A percentile compares a stretch with the other conserved stretches of the same genome.
Conservation (phyloP, 441 rosid genomes). For the Mallotus repandus region DNA sequence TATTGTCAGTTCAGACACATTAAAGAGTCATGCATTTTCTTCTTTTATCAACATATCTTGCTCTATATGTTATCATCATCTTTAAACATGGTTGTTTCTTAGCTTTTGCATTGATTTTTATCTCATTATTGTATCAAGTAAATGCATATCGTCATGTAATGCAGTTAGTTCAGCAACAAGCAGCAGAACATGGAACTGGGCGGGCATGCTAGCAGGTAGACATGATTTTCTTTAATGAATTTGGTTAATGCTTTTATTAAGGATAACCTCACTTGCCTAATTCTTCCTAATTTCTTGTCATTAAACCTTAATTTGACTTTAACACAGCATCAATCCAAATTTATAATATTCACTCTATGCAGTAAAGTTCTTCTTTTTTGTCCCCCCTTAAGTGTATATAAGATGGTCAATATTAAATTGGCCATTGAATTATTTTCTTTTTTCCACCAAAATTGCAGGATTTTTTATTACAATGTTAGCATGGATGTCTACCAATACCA, state of each 20-base stretch:
- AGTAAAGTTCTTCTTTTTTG: too few relatives aligned
- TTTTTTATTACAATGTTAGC: constrained; percentile 3
- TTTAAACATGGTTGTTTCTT: too few relatives aligned
- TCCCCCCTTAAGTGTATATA: too few relatives aligned
- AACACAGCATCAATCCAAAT: too few relatives aligned
- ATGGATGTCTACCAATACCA: constrained; percentile 13
- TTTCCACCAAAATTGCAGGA: constrained; percentile 15
- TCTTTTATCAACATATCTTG: not conserved
- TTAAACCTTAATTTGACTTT: too few relatives aligned
- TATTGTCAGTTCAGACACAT: too few relatives aligned
- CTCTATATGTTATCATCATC: not conserved
- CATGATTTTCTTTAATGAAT: not conserved
- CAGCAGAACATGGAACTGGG: constrained; percentile 9
- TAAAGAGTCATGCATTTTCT: too few relatives aligned
- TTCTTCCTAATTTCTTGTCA: too few relatives aligned
- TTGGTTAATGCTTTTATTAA: too few relatives aligned
- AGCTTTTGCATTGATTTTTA: not conserved
- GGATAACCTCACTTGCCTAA: too few relatives aligned
- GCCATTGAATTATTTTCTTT: not conserved
- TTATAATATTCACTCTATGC: too few relatives aligned
- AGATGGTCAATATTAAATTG: not conserved
- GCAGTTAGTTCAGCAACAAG: constrained; percentile 30
- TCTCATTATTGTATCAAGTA: not conserved
- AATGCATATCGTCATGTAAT: not conserved
- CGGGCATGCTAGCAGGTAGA: constrained; percentile 23